Conservation (phyloP, 257 asterid species). For the Marsdenia floribunda region DNA sequence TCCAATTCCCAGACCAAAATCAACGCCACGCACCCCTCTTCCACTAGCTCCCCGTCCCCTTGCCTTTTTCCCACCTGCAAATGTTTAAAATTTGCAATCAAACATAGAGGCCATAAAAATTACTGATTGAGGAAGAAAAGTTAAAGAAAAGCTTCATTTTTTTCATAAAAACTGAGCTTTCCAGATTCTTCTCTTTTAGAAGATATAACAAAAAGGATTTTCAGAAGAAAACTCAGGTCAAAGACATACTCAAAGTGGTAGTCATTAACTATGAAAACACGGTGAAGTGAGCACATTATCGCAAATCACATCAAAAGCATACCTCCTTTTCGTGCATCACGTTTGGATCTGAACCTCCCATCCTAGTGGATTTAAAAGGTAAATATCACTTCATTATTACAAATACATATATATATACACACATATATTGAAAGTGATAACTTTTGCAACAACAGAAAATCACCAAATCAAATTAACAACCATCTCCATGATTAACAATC, state of each 20-base stretch:
- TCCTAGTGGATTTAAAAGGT: conserved; percentile 59
- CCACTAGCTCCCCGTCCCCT: conserved; percentile 81
- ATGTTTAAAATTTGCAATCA: not conserved
- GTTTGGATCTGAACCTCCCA: conserved; percentile 95
- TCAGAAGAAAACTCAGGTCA: not conserved
- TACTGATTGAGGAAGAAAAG: not conserved
- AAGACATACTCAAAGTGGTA: not conserved
- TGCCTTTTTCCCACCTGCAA: conserved; percentile 88
- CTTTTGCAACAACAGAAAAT: conserved; percentile 10
- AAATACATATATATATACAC: conserved; percentile 21
- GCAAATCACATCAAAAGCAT: conserved; percentile 26
- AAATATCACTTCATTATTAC: conserved; percentile 28
- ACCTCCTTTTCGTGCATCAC: conserved; percentile 99
- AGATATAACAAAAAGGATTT: not conserved
- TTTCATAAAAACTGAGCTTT: not conserved
- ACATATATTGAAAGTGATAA: conserved; percentile 4
- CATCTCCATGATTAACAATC: not conserved
- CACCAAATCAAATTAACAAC: conserved; percentile 1
- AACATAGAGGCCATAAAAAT: not conserved
- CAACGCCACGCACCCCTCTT: conserved; percentile 92
- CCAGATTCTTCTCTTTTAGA: not conserved
- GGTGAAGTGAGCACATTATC: not conserved
- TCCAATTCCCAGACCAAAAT: conserved; percentile 92
- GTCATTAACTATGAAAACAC: not conserved
- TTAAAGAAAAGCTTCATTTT: not conserved